Conservation (phyloP, 1,284 basidiomycete species). For the Veloboletus limbatus region DNA sequence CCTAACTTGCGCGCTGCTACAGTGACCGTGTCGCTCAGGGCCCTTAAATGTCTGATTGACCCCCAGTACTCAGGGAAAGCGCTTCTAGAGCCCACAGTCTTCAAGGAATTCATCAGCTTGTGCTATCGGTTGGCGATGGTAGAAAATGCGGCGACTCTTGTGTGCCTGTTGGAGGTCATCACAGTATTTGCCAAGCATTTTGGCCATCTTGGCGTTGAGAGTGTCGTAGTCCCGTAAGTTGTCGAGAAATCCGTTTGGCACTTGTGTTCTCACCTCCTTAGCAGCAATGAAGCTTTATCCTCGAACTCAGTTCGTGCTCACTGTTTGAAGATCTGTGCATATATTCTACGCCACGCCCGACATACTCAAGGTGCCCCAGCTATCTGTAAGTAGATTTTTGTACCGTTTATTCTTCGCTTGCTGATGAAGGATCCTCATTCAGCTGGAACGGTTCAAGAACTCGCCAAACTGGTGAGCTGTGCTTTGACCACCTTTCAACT, state of each 20-base stretch:
- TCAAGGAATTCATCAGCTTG: slow-evolving; percentile 87
- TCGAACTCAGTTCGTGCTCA: slow-evolving; percentile 58
- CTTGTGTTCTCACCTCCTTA: background rate
- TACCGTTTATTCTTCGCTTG: background rate
- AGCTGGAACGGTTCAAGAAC: slow-evolving; percentile 42
- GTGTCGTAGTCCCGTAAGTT: slow-evolving; percentile 22
- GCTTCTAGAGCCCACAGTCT: slow-evolving; percentile 76
- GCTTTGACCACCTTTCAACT: slow-evolving; percentile 67
- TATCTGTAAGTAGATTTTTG: slow-evolving; percentile 47
- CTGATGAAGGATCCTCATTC: background rate
- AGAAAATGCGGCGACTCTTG: slow-evolving; percentile 72
- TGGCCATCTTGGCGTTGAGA: slow-evolving; percentile 43
- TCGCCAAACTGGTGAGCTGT: slow-evolving; percentile 59
- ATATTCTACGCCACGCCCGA: slow-evolving; percentile 71
- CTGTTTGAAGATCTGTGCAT: slow-evolving; percentile 79
- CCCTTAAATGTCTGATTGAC: slow-evolving; percentile 75
- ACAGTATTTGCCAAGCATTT: slow-evolving; percentile 54
- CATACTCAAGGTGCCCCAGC: slow-evolving; percentile 52
- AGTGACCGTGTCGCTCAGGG: slow-evolving; percentile 75
- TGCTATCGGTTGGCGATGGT: slow-evolving; percentile 90
- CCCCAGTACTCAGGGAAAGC: slow-evolving; percentile 81
- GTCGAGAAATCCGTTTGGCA: background rate
- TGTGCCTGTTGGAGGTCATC: slow-evolving; percentile 75
- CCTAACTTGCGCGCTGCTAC: slow-evolving; percentile 42
- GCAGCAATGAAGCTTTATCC: slow-evolving; percentile 41